A percentile compares a stretch with the other conserved stretches of the same genome.
Evolutionary conservation across 768 basidiomycete genomes (phyloP).

Genomic region (Pulveroboletus sp.): DNA sequence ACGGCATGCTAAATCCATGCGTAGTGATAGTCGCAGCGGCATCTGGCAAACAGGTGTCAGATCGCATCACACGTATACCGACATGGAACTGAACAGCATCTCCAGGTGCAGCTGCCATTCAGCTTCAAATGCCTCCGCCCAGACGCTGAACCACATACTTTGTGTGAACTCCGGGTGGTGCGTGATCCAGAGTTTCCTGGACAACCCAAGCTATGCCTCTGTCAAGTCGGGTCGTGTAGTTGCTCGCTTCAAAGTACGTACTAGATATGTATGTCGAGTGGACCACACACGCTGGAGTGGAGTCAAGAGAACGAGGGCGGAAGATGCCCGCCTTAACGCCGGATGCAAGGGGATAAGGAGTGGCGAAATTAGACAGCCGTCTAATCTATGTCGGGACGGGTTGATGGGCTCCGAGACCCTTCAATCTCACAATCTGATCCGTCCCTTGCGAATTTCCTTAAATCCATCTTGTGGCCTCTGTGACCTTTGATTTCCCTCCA

Average conservation of each 20-base stretch:
- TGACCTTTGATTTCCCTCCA: conserved; percentile 10
- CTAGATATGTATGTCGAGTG: too few relatives aligned
- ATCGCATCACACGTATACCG: conserved; percentile 13
- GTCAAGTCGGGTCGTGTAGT: too few relatives aligned
- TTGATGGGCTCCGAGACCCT: background rate
- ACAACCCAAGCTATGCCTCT: too few relatives aligned
- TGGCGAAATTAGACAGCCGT: background rate
- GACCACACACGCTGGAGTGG: too few relatives aligned
- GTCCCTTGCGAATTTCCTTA: conserved; percentile 3
- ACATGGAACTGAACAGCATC: conserved; percentile 70
- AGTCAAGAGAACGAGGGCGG: too few relatives aligned
- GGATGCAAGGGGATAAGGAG: too few relatives aligned
- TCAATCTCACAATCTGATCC: background rate
- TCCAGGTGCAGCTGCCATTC: conserved; percentile 49
- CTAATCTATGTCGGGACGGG: background rate
- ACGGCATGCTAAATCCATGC: too few relatives aligned
- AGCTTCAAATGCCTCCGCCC: background rate
- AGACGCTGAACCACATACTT: conserved; percentile 34
- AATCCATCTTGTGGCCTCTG: background rate
- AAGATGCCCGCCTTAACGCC: too few relatives aligned
- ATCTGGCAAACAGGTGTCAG: conserved; percentile 38
- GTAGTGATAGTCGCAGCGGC: conserved; percentile 59
- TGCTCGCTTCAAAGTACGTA: too few relatives aligned
- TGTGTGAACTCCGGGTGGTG: conserved; percentile 49
- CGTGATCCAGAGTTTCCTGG: background rate